These are phyloP conservation scores for Neurospora tetraspora DNA, from an alignment of 495 filamentous ascomycete genomes.

Conservation along the genomic window DNA sequence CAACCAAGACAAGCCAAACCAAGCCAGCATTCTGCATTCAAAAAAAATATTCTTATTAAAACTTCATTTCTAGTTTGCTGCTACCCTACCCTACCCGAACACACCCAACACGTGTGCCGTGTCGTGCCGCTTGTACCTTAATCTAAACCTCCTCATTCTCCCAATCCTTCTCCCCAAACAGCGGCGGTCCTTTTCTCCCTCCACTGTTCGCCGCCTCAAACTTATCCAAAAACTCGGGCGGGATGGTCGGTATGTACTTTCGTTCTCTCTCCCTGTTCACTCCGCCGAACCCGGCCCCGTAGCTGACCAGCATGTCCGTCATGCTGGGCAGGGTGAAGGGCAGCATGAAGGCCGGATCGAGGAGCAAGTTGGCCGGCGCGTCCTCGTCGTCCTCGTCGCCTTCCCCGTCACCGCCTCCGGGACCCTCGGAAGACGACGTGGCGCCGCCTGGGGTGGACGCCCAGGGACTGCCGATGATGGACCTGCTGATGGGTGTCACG, in stretches of 20 bases:
- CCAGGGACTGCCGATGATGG: slow-evolving; percentile 16
- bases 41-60: background rate
- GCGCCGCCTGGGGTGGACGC: slow-evolving; percentile 22
- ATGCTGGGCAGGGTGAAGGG: slow-evolving; percentile 91
- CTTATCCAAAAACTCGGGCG: slow-evolving; percentile 84
- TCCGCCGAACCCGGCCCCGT: slow-evolving; percentile 89
- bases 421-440: slow-evolving; percentile 8
- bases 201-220: slow-evolving; percentile 52
- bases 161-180: slow-evolving; percentile 41
- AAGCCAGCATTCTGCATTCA: background rate
- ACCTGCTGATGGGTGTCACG: background rate
- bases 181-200: slow-evolving; percentile 21
- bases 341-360: slow-evolving; percentile 86
- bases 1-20: background rate
- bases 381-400: slow-evolving; percentile 47
- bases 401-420: slow-evolving; percentile 10
- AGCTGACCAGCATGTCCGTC: slow-evolving; percentile 93
- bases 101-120: background rate
- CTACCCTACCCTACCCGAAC: background rate
- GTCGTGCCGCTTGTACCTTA: slow-evolving; percentile 19
- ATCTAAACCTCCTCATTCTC: slow-evolving; percentile 37
- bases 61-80: background rate
- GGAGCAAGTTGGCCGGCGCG: slow-evolving; percentile 57
- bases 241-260: slow-evolving; percentile 94
- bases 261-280: slow-evolving; percentile 82